Evolutionary conservation across 2,329 filamentous ascomycete genomes (phyloP).

Genomic region (Trichoderma breve): DNA sequence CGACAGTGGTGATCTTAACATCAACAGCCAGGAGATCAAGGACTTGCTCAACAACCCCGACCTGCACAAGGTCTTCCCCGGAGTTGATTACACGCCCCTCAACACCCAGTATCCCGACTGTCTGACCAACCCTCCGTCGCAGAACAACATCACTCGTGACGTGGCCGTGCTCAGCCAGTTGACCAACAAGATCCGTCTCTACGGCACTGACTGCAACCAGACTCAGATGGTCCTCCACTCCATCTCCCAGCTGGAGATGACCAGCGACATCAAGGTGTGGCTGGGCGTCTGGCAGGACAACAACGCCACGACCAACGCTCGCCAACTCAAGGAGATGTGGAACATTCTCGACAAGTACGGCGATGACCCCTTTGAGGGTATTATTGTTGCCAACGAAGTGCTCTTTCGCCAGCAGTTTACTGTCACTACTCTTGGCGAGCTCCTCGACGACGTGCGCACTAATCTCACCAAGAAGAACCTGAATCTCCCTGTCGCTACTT

Average conservation of each 20-base stretch:
- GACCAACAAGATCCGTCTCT: constrained; percentile 82
- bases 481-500: constrained; percentile 76
- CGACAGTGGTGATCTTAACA: constrained; percentile 67
- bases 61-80: constrained; percentile 90
- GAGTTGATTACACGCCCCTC: constrained; percentile 91
- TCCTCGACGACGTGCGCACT: constrained; percentile 66
- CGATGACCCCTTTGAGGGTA: constrained; percentile 68
- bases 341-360: constrained; percentile 70
- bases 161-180: constrained; percentile 86
- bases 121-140: constrained; percentile 70
- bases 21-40: constrained; percentile 77
- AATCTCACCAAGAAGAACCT: constrained; percentile 68
- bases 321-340: constrained; percentile 84
- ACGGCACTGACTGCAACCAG: constrained; percentile 97
- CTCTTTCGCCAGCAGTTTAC: constrained; percentile 76
- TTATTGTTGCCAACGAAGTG: constrained; percentile 81
- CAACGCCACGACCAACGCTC: constrained; percentile 77
- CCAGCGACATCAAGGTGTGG: constrained; percentile 80
- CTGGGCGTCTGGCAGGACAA: constrained; percentile 89
- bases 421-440: constrained; percentile 56
- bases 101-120: constrained; percentile 90
- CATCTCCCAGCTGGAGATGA: constrained; percentile 69
- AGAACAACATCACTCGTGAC: constrained; percentile 93
- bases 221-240: constrained; percentile 89
- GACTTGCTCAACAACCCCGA: constrained; percentile 74